Percentiles rank a stretch among this genome's conserved stretches.
Evolutionary conservation across 2,329 filamentous ascomycete species (phyloP).

Genomic region (Cordyceps fumosorosea): DNA sequence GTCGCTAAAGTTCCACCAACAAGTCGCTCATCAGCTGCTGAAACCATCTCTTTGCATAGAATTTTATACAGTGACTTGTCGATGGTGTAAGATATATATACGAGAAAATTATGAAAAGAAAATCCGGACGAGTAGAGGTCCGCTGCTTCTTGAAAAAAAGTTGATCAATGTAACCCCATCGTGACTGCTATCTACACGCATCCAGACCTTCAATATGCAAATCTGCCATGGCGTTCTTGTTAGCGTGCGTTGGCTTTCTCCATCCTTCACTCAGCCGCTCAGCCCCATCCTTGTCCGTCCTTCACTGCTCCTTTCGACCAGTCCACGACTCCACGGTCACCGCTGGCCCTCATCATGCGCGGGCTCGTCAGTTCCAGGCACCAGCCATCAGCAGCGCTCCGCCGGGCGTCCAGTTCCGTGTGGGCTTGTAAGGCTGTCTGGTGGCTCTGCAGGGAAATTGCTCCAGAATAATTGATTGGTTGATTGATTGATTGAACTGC

Average conservation of each 20-base stretch:
- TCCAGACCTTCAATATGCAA: not conserved
- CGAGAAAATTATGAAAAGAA: not conserved
- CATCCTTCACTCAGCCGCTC: constrained; percentile 7
- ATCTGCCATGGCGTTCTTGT: constrained; percentile 9
- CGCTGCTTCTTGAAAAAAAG: not conserved
- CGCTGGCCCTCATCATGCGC: not conserved
- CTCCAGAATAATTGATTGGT: not conserved
- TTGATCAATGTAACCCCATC: not conserved
- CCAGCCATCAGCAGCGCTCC: not conserved
- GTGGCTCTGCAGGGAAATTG: not conserved
- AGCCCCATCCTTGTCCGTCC: not conserved
- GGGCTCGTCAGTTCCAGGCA: not conserved
- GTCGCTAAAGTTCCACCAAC: not conserved
- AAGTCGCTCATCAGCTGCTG: not conserved
- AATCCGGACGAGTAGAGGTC: not conserved
- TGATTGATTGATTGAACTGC: too few species aligned
- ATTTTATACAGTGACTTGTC: not conserved
- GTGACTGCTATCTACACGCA: not conserved
- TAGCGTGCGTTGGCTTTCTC: not conserved
- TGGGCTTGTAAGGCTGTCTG: constrained; percentile 1
- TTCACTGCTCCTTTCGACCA: not conserved
- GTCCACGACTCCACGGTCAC: not conserved
- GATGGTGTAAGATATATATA: too few species aligned
- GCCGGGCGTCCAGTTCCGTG: not conserved
- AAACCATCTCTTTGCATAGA: not conserved